A percentile compares a stretch with the other conserved stretches of the same genome.
These are phyloP conservation scores for Neurospora sp. DNA, from an alignment of 495 filamentous ascomycete genomes.

Conservation along the genomic window DNA sequence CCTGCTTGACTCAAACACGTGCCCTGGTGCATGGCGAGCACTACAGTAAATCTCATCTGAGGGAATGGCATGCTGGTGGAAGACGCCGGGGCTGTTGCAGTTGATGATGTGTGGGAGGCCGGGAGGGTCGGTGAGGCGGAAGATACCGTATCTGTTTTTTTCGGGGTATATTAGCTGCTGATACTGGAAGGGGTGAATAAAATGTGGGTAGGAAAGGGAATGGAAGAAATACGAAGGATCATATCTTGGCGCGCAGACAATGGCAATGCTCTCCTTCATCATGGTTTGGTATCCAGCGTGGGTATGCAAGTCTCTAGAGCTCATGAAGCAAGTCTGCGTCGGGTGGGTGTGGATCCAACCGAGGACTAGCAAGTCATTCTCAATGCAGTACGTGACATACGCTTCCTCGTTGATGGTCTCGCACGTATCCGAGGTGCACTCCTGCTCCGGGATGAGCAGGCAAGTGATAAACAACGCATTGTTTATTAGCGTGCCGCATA, in stretches of 20 bases:
- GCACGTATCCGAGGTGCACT: slow-evolving; percentile 82
- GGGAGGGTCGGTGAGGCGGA: slow-evolving; percentile 86
- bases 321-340: slow-evolving; percentile 96
- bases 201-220: no score
- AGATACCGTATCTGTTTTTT: slow-evolving; percentile 66
- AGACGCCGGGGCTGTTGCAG: slow-evolving; percentile 65
- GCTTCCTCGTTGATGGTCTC: slow-evolving; percentile 78
- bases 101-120: slow-evolving; percentile 69
- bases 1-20: slow-evolving; percentile 58
- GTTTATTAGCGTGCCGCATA: slow-evolving; percentile 81
- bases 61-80: slow-evolving; percentile 53
- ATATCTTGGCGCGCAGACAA: slow-evolving; percentile 85
- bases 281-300: slow-evolving; percentile 88
- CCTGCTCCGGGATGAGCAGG: slow-evolving; percentile 85
- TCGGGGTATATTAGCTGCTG: background rate
- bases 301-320: slow-evolving; percentile 84
- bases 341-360: slow-evolving; percentile 99
- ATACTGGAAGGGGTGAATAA: background rate
- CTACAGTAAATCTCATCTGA: slow-evolving; percentile 67
- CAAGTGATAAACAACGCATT: slow-evolving; percentile 87
- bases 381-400: slow-evolving; percentile 78
- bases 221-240: slow-evolving; percentile 44
- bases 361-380: slow-evolving; percentile 74
- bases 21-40: slow-evolving; percentile 63
- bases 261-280: slow-evolving; percentile 90